Conservation (phyloP, 169 alveolate species). For the Babesia gibsoni region DNA sequence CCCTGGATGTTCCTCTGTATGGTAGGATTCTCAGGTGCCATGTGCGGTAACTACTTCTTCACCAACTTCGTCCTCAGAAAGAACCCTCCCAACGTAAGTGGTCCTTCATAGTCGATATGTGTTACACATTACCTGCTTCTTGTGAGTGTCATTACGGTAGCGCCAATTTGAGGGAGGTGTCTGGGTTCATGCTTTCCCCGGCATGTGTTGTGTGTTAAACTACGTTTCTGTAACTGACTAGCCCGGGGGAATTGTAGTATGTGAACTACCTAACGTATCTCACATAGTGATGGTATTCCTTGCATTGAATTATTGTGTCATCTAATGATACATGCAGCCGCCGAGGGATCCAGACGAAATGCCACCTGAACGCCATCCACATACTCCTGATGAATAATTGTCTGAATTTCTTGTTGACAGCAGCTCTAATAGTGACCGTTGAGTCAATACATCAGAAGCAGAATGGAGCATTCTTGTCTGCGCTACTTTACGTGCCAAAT, state of each 20-base stretch:
- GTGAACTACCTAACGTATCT: too few relatives aligned
- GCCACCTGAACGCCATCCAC: slow-evolving; percentile 64
- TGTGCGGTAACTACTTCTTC: slow-evolving; percentile 73
- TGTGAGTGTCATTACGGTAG: too few relatives aligned
- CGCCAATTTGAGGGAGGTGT: too few relatives aligned
- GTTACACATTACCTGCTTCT: too few relatives aligned
- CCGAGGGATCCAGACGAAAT: slow-evolving; percentile 57
- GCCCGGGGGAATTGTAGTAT: too few relatives aligned
- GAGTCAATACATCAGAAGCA: slow-evolving; percentile 2
- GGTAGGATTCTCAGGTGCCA: slow-evolving; percentile 75
- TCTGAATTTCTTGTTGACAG: neutral
- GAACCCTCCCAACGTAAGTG: slow-evolving; percentile 75
- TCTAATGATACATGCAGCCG: slow-evolving; percentile 28
- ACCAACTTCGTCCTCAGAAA: slow-evolving; percentile 64
- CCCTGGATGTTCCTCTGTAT: slow-evolving; percentile 69
- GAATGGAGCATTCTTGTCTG: neutral
- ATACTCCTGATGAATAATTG: slow-evolving; percentile 60
- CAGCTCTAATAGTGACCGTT: neutral
- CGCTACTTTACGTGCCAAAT: too few relatives aligned
- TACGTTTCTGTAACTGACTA: too few relatives aligned
- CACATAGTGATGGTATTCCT: too few relatives aligned
- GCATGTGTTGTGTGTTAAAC: too few relatives aligned
- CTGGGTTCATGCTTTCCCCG: too few relatives aligned
- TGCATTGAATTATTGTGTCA: too few relatives aligned
- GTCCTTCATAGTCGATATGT: too few relatives aligned